phyloP scores from a whole-genome alignment of 1,284 basidiomycete genomes.

The Leucoagaricus sp. region DNA sequence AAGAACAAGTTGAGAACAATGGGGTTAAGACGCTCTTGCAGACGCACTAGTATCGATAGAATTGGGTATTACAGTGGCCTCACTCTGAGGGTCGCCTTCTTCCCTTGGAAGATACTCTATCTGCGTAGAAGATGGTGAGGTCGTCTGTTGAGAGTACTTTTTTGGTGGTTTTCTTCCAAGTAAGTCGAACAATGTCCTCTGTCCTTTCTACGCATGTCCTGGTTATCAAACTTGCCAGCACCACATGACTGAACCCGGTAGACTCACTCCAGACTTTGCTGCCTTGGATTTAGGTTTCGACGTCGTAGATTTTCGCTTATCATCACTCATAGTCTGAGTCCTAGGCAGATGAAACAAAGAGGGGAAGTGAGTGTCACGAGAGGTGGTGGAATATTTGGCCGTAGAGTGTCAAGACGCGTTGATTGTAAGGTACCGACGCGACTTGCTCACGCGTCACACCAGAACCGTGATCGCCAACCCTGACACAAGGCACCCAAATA shows the following conservation, averaged over 20 bases:
- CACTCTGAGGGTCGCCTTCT: background rate
- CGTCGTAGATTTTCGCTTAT: background rate
- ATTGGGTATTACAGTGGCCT: background rate
- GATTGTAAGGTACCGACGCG: constrained; percentile 8
- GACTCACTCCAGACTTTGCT: constrained; percentile 7
- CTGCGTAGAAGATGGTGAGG: background rate
- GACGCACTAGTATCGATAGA: constrained; percentile 2
- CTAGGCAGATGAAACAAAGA: background rate
- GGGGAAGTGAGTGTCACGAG: background rate
- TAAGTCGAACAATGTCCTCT: constrained; percentile 18
- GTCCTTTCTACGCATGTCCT: constrained; percentile 3
- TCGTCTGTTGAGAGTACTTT: background rate
- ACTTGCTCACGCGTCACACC: constrained; percentile 13
- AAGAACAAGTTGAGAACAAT: background rate
- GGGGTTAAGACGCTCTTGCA: background rate
- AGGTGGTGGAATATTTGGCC: background rate
- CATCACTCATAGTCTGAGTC: constrained; percentile 6
- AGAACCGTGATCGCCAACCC: background rate
- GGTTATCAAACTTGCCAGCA: background rate
- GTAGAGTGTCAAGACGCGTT: constrained; percentile 9
- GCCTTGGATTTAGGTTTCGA: constrained; percentile 3
- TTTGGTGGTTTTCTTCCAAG: constrained; percentile 9
- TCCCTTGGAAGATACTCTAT: background rate
- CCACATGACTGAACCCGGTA: background rate
- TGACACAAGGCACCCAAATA: background rate